Percentiles rank a stretch among this genome's conserved stretches.
These are phyloP conservation scores for Bipolaris cookei DNA, from an alignment of 2,329 filamentous ascomycete genomes.

Conservation along the genomic window DNA sequence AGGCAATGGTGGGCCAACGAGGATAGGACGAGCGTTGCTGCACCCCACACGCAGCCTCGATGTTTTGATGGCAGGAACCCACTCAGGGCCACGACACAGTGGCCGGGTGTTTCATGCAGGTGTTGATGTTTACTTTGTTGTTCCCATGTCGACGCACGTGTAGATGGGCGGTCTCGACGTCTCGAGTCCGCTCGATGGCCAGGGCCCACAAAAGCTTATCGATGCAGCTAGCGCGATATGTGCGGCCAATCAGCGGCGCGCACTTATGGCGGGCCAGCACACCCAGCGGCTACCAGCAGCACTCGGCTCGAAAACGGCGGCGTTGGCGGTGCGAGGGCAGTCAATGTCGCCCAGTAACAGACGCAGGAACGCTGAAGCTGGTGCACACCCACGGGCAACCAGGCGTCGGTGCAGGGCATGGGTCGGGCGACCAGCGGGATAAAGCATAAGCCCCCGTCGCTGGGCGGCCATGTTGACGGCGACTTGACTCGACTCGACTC, in stretches of 20 bases:
- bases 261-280: constrained; percentile 32
- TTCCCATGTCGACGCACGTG: constrained; percentile 22
- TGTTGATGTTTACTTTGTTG: constrained; percentile 6
- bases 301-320: constrained; percentile 33
- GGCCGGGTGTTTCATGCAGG: constrained; percentile 21
- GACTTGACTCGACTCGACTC: constrained; percentile 12
- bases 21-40: constrained; percentile 3
- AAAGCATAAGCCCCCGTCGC: constrained; percentile 34
- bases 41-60: constrained; percentile 7
- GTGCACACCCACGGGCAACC: constrained; percentile 6
- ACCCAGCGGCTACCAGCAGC: constrained; percentile 38
- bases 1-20: constrained; percentile 19
- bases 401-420: constrained; percentile 9
- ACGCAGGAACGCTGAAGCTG: constrained; percentile 40
- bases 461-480: constrained; percentile 14
- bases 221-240: constrained; percentile 15
- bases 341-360: constrained; percentile 39
- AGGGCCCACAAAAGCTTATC: constrained; percentile 29
- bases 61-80: constrained; percentile 8
- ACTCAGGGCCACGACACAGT: constrained; percentile 15
- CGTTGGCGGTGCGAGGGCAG: constrained; percentile 22
- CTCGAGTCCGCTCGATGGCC: constrained; percentile 20
- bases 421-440: constrained; percentile 34
- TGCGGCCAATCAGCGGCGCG: constrained; percentile 31
- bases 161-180: constrained; percentile 8